phyloP scores from a whole-genome alignment of 2,329 filamentous ascomycete genomes.

The Myriosclerotinia duriaeana region DNA sequence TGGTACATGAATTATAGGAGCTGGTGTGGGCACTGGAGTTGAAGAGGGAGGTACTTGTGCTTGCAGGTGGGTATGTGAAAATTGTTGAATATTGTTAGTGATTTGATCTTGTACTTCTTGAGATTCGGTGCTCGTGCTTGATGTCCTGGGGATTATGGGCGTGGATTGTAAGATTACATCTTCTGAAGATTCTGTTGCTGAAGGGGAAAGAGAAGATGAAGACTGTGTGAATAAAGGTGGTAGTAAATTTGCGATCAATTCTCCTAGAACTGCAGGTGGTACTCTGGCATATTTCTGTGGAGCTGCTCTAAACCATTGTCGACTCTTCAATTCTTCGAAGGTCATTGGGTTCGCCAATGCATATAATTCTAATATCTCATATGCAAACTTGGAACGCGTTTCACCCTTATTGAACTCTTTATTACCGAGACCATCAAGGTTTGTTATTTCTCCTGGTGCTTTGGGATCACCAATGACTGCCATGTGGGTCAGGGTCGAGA shows the following conservation, averaged over 20 bases:
- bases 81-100: slow-evolving; percentile 35
- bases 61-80: slow-evolving; percentile 30
- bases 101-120: slow-evolving; percentile 39
- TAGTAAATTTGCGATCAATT: slow-evolving; percentile 58
- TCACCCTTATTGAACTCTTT: slow-evolving; percentile 43
- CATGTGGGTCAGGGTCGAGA: slow-evolving; percentile 57
- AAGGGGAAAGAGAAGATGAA: slow-evolving; percentile 2
- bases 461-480: slow-evolving; percentile 52
- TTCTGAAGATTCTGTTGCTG: background rate
- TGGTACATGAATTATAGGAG: background rate
- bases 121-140: slow-evolving; percentile 33
- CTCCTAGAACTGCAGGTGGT: slow-evolving; percentile 56
- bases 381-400: slow-evolving; percentile 42
- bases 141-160: background rate
- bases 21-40: background rate
- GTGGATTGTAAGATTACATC: background rate
- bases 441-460: slow-evolving; percentile 49
- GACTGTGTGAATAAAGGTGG: slow-evolving; percentile 49
- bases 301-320: slow-evolving; percentile 53
- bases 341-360: slow-evolving; percentile 60
- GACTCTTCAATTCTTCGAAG: slow-evolving; percentile 51
- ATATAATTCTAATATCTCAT: slow-evolving; percentile 58
- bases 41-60: slow-evolving; percentile 6
- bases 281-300: slow-evolving; percentile 56
- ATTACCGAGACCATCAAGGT: slow-evolving; percentile 51